These are phyloP conservation scores for Cucurbita pepo DNA, from an alignment of 306 rosid species.

Conservation along the genomic window DNA sequence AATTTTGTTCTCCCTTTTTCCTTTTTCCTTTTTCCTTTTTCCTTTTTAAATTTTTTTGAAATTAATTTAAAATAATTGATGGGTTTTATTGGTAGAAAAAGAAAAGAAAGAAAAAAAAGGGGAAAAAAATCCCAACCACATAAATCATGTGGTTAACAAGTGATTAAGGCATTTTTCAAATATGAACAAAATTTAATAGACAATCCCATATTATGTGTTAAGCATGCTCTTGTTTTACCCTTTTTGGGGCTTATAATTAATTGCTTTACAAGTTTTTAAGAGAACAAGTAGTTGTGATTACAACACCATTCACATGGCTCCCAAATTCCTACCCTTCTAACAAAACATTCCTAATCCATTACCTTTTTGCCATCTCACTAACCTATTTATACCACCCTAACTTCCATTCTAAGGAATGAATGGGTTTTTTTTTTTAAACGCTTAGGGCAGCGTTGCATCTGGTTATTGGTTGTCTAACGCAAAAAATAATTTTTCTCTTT, in stretches of 20 bases:
- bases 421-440: background rate
- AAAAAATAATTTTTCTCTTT: no score
- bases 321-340: background rate
- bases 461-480: background rate
- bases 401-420: background rate
- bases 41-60: background rate
- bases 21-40: background rate
- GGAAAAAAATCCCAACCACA: conserved; percentile 10
- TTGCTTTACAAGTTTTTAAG: background rate
- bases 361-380: background rate
- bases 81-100: background rate
- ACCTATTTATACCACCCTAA: background rate
- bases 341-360: background rate
- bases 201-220: conserved; percentile 6
- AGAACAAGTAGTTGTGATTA: background rate
- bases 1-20: background rate
- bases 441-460: background rate
- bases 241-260: background rate
- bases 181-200: background rate
- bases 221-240: background rate
- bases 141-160: conserved; percentile 20
- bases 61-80: no score
- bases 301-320: background rate
- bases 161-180: conserved; percentile 11
- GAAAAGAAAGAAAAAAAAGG: background rate